A percentile compares a stretch with the other conserved stretches of the same genome.
Evolutionary conservation across 108 stramenopile genomes (phyloP).

Genomic region (Nitzschia sp.): DNA sequence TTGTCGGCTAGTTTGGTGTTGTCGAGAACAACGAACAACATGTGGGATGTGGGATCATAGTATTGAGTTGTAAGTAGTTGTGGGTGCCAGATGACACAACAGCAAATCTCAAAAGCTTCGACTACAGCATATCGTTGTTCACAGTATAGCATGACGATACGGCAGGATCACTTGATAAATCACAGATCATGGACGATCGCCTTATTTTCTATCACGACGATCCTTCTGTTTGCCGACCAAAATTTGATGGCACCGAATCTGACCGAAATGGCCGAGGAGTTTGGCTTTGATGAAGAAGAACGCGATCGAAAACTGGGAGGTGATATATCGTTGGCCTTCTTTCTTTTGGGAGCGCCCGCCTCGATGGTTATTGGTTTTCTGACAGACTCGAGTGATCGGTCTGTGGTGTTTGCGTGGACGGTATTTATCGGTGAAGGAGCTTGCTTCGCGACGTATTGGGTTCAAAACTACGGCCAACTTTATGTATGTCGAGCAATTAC

Average conservation of each 20-base stretch:
- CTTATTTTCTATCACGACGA: conserved; percentile 65
- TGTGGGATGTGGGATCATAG: no score
- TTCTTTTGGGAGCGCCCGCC: conserved; percentile 75
- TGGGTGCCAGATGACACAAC: no score
- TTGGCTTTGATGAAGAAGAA: conserved; percentile 66
- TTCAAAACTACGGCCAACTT: conserved; percentile 60
- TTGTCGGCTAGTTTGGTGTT: no score
- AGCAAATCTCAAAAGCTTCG: no score
- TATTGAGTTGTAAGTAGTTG: no score
- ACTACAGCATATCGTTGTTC: no score
- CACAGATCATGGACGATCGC: conserved; percentile 30
- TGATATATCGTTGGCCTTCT: conserved; percentile 82
- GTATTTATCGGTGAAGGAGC: conserved; percentile 84
- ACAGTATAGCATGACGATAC: no score
- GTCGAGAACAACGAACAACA: no score
- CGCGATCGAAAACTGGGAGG: conserved; percentile 85
- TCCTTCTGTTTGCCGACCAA: conserved; percentile 86
- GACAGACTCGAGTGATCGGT: conserved; percentile 43
- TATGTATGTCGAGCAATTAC: conserved; percentile 81
- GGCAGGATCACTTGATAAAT: no score
- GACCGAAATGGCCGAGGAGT: conserved; percentile 76
- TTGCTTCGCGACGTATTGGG: conserved; percentile 72
- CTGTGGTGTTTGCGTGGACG: conserved; percentile 62
- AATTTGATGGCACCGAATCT: conserved; percentile 87
- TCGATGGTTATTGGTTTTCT: conserved; percentile 63